Evolutionary conservation across 2,329 filamentous ascomycete species (phyloP).

Genomic region (Hypomyces rosellus): DNA sequence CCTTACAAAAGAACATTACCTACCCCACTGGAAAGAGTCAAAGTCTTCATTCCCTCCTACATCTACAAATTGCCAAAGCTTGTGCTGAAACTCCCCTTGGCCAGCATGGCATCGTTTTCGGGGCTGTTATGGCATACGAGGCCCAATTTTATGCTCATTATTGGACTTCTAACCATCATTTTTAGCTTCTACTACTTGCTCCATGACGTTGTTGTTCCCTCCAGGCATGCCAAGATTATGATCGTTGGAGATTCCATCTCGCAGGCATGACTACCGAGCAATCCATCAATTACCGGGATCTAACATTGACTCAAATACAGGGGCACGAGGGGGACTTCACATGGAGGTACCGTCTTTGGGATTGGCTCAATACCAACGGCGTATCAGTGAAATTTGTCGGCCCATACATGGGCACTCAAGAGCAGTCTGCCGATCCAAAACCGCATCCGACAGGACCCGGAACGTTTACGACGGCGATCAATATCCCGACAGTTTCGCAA

Average conservation of each 20-base stretch:
- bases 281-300: background rate
- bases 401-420: conserved; percentile 29
- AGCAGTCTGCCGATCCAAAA: conserved; percentile 6
- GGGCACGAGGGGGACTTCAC: conserved; percentile 35
- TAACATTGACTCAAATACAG: conserved; percentile 17
- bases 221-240: conserved; percentile 18
- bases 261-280: background rate
- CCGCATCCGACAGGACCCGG: background rate
- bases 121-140: too few species aligned
- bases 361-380: conserved; percentile 28
- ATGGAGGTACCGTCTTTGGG: conserved; percentile 36
- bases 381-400: conserved; percentile 27
- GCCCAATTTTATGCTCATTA: too few species aligned
- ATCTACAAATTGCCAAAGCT: too few species aligned
- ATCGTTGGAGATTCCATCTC: conserved; percentile 33
- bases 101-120: too few species aligned
- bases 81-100: too few species aligned
- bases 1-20: too few species aligned
- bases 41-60: too few species aligned
- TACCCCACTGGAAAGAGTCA: too few species aligned
- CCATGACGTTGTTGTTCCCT: too few species aligned
- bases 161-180: too few species aligned
- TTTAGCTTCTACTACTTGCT: too few species aligned
- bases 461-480: background rate
- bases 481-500: background rate